Conservation (phyloP, 2,329 filamentous ascomycete species). For the Cordyceps cateniannulata region DNA sequence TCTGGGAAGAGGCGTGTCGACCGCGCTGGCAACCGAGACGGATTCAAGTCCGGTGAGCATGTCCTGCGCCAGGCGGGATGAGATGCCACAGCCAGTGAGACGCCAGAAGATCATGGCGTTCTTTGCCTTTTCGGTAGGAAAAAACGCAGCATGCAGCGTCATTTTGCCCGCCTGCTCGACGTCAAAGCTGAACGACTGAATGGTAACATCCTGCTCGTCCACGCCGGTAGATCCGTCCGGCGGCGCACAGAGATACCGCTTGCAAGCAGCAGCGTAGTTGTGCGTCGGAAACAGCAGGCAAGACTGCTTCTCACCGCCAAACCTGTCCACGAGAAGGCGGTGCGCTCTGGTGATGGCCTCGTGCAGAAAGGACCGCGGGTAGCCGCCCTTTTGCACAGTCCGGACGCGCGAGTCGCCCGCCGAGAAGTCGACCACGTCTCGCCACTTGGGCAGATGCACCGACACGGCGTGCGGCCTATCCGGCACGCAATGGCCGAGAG, state of each 20-base stretch:
- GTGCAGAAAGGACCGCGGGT: neutral
- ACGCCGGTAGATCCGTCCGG: neutral
- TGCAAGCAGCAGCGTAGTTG: neutral
- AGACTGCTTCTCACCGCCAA: neutral
- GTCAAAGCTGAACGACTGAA: neutral
- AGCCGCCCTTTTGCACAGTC: neutral
- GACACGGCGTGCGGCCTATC: conserved; percentile 5
- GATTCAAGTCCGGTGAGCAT: neutral
- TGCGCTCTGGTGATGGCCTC: neutral
- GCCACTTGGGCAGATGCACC: conserved; percentile 1
- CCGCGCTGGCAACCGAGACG: neutral
- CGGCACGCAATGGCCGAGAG: neutral
- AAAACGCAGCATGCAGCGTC: neutral
- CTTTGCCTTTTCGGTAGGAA: neutral
- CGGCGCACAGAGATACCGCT: neutral
- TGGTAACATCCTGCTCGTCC: neutral
- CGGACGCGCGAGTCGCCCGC: neutral
- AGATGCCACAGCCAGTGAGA: neutral
- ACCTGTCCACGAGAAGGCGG: neutral
- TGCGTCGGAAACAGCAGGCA: neutral
- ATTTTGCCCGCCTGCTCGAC: neutral
- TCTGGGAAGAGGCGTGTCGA: neutral
- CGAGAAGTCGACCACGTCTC: neutral
- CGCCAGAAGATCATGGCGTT: neutral
- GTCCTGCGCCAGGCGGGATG: neutral